Percentiles rank a stretch among this genome's conserved stretches.
These are phyloP conservation scores for Talaromyces borbonicus DNA, from an alignment of 495 filamentous ascomycete genomes.

Conservation along the genomic window DNA sequence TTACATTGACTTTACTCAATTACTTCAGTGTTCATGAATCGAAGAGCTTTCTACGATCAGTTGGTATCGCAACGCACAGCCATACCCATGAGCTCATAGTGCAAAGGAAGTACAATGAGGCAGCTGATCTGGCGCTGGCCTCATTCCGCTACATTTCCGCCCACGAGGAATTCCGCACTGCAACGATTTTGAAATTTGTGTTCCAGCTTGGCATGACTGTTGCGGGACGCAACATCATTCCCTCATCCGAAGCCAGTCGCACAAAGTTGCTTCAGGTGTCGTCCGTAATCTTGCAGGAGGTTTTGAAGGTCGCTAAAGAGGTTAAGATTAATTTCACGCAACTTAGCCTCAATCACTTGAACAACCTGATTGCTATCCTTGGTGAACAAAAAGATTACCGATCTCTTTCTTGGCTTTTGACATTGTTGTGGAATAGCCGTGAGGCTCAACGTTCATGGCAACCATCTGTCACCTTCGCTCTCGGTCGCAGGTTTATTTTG, in stretches of 20 bases:
- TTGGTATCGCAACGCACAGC: slow-evolving; percentile 26
- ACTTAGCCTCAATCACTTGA: slow-evolving; percentile 21
- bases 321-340: slow-evolving; percentile 21
- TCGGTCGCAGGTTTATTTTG: slow-evolving; percentile 29
- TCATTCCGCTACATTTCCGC: slow-evolving; percentile 24
- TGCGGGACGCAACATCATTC: slow-evolving; percentile 15
- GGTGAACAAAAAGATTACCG: slow-evolving; percentile 30
- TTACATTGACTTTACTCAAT: slow-evolving; percentile 19
- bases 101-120: slow-evolving; percentile 16
- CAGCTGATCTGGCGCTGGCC: slow-evolving; percentile 22
- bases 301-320: slow-evolving; percentile 16
- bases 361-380: slow-evolving; percentile 25
- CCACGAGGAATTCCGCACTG: slow-evolving; percentile 16
- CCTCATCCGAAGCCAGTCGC: slow-evolving; percentile 11
- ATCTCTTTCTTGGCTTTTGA: slow-evolving; percentile 26
- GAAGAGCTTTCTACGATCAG: slow-evolving; percentile 26
- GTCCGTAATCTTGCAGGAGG: slow-evolving; percentile 16
- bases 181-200: slow-evolving; percentile 21
- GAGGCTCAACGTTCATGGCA: slow-evolving; percentile 15
- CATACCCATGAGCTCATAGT: slow-evolving; percentile 21
- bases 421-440: slow-evolving; percentile 25
- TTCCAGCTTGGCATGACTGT: slow-evolving; percentile 21
- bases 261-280: slow-evolving; percentile 17
- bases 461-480: slow-evolving; percentile 20
- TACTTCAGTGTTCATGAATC: slow-evolving; percentile 25